Conservation (phyloP, 176 grass and related monocot genomes). For the Neostapfia colusana region DNA sequence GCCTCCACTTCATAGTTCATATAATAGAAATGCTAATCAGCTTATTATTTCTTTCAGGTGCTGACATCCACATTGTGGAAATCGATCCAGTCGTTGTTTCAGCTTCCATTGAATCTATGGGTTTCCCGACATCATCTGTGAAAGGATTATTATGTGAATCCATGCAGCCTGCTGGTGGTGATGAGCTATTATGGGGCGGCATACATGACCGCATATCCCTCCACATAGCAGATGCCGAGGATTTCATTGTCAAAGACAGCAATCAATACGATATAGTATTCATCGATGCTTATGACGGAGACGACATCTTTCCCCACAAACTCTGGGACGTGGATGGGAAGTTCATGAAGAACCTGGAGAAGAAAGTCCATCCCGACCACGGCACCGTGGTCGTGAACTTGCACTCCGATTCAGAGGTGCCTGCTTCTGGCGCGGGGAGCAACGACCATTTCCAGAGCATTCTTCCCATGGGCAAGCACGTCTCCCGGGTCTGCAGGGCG, state of each 20-base stretch:
- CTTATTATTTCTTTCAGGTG: conserved; percentile 49
- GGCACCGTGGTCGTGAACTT: conserved; percentile 90
- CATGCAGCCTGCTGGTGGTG: conserved; percentile 27
- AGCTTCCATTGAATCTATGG: conserved; percentile 82
- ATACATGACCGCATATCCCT: conserved; percentile 60
- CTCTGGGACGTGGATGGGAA: conserved; percentile 68
- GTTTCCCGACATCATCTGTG: conserved; percentile 55
- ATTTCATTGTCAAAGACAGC: conserved; percentile 47
- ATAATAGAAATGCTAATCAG: conserved; percentile 17
- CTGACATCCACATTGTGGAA: conserved; percentile 72
- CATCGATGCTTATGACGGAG: conserved; percentile 79
- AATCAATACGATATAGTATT: conserved; percentile 77
- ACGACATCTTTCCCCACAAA: conserved; percentile 79
- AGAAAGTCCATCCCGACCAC: conserved; percentile 65
- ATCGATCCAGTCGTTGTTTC: conserved; percentile 81
- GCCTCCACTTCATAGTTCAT: background rate
- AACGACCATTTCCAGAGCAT: conserved; percentile 31
- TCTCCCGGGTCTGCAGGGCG: conserved; percentile 58
- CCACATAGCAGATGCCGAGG: conserved; percentile 59
- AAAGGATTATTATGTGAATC: conserved; percentile 32
- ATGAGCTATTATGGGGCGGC: conserved; percentile 59
- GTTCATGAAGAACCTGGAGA: conserved; percentile 66
- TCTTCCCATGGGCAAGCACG: conserved; percentile 55
- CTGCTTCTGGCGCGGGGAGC: conserved; percentile 3
- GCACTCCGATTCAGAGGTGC: conserved; percentile 58